Evolutionary conservation across 805 yeast species (phyloP).

Genomic region (Saccharomycopsis lassenensis): DNA sequence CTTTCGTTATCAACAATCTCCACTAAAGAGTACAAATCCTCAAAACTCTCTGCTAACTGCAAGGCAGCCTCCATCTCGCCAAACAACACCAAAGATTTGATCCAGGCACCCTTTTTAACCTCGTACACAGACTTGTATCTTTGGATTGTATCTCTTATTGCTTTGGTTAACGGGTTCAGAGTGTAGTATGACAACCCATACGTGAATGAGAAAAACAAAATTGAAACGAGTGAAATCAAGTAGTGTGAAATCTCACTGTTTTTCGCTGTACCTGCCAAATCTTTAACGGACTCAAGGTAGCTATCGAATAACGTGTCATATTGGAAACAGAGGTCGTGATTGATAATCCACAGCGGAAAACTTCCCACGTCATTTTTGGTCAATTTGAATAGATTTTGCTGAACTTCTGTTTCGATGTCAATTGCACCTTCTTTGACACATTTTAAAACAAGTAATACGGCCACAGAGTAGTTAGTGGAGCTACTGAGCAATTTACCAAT

Average conservation of each 20-base stretch:
- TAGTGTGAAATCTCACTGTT: constrained; percentile 18
- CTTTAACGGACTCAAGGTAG: constrained; percentile 8
- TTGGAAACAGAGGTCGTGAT: constrained; percentile 10
- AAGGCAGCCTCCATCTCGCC: constrained; percentile 45
- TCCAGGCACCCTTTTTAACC: constrained; percentile 42
- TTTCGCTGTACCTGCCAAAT: background rate
- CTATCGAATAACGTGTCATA: constrained; percentile 6
- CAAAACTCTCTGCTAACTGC: constrained; percentile 50
- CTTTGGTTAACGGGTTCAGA: constrained; percentile 16
- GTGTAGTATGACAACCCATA: constrained; percentile 27
- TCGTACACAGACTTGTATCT: constrained; percentile 20
- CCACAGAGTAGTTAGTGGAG: constrained; percentile 2
- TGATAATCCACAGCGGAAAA: constrained; percentile 10
- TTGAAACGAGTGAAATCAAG: constrained; percentile 29
- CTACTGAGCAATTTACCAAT: constrained; percentile 3
- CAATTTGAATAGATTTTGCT: constrained; percentile 7
- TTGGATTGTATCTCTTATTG: constrained; percentile 20
- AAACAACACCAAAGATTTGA: constrained; percentile 39
- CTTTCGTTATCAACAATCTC: constrained; percentile 39
- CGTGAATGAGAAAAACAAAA: constrained; percentile 30
- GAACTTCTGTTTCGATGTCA: constrained; percentile 9
- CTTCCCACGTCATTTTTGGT: constrained; percentile 3
- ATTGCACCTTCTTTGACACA: constrained; percentile 16
- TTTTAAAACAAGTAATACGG: constrained; percentile 7
- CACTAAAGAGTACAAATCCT: constrained; percentile 56